Percentiles rank a stretch among this genome's conserved stretches.
These are phyloP conservation scores for Coniochaeta hoffmannii DNA, from an alignment of 2,329 filamentous ascomycete genomes.

Conservation along the genomic window DNA sequence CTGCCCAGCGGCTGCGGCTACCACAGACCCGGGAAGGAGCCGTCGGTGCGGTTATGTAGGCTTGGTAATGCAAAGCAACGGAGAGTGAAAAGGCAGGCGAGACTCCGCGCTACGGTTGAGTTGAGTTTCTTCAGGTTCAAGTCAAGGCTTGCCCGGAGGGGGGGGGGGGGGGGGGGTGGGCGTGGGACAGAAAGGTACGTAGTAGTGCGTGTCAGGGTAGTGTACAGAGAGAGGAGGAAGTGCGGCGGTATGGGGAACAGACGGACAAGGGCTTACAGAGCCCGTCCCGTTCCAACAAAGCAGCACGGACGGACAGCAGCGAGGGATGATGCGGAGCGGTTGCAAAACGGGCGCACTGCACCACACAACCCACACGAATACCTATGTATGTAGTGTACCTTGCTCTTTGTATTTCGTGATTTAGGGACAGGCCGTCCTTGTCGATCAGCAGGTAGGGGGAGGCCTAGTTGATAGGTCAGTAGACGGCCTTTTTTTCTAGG, in stretches of 20 bases:
- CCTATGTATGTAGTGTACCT: conserved; percentile 1
- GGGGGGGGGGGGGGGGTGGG: background rate
- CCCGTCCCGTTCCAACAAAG: background rate
- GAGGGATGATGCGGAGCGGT: conserved; percentile 1
- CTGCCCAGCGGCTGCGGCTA: background rate
- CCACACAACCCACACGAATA: background rate
- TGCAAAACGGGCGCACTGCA: conserved; percentile 3
- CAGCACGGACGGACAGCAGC: background rate
- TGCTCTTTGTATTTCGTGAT: background rate
- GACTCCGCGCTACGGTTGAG: background rate
- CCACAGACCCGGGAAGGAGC: background rate
- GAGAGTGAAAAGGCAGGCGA: background rate
- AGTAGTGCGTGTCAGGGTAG: background rate
- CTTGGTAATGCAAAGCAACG: conserved; percentile 2
- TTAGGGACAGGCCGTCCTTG: background rate
- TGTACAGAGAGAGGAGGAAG: background rate
- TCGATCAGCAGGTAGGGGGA: background rate
- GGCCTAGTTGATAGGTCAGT: background rate
- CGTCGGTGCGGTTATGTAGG: conserved; percentile 1
- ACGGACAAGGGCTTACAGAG: background rate
- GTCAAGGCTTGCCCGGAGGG: background rate
- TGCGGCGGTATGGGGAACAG: background rate
- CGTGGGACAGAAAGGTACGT: no score
- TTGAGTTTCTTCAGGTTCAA: background rate
- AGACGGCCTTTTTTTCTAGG: background rate